phyloP scores from a whole-genome alignment of 192 early-diverging fungal genomes.

The Mortierella alpina region DNA sequence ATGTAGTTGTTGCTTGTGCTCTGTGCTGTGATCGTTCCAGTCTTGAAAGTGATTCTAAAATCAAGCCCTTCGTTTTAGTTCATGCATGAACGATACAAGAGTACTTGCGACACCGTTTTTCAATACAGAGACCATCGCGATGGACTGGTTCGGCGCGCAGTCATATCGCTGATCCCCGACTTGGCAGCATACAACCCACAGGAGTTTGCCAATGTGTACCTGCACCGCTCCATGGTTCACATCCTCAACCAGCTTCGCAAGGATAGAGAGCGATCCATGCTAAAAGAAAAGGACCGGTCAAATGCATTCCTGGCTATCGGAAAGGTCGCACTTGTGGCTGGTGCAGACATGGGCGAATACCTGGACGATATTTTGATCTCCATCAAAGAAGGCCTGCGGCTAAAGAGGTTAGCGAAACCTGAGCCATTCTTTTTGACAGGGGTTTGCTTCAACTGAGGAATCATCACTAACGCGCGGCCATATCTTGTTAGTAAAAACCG shows the following conservation, averaged over 20 bases:
- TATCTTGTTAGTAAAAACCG: constrained; percentile 55
- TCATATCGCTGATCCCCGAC: constrained; percentile 84
- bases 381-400: constrained; percentile 79
- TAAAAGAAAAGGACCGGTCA: constrained; percentile 49
- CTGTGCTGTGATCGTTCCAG: neutral
- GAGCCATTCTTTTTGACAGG: neutral
- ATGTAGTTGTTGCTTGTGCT: neutral
- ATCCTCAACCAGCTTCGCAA: constrained; percentile 79
- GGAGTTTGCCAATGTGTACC: constrained; percentile 75
- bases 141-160: constrained; percentile 80
- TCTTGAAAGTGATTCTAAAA: neutral
- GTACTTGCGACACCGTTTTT: constrained; percentile 81
- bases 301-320: constrained; percentile 88
- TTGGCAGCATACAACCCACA: constrained; percentile 83
- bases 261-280: constrained; percentile 70
- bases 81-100: constrained; percentile 83
- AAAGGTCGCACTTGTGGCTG: constrained; percentile 83
- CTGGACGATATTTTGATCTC: constrained; percentile 80
- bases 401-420: constrained; percentile 68
- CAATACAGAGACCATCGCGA: constrained; percentile 84
- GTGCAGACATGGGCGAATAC: constrained; percentile 80
- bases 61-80: constrained; percentile 64
- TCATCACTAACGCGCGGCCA: neutral
- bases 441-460: neutral
- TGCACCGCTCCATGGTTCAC: constrained; percentile 79